These are phyloP conservation scores for Flammula alnicola DNA, from an alignment of 1,284 basidiomycete species.

Conservation along the genomic window DNA sequence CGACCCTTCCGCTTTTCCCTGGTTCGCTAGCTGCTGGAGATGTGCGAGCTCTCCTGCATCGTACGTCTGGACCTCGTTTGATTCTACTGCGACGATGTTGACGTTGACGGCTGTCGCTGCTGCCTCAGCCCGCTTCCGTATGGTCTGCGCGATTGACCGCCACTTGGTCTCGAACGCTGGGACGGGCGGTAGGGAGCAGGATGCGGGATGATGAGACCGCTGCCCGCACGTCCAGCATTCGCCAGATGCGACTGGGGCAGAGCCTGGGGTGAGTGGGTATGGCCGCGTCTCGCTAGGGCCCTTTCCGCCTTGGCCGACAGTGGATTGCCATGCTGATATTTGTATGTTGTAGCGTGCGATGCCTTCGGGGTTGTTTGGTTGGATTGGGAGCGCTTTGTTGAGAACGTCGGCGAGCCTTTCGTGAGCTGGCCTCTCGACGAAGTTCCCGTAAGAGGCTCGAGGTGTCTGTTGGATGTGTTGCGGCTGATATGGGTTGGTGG, in stretches of 20 bases:
- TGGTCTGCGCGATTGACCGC: conserved; percentile 12
- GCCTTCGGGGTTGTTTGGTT: conserved; percentile 23
- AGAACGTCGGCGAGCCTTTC: too few relatives aligned
- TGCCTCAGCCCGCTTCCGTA: conserved; percentile 7
- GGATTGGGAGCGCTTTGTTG: conserved; percentile 15
- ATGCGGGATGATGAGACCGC: conserved; percentile 3
- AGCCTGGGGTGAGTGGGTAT: conserved; percentile 25
- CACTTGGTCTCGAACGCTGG: conserved; percentile 14
- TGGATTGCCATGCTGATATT: conserved; percentile 10
- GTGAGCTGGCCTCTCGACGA: too few relatives aligned
- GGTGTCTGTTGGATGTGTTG: too few relatives aligned
- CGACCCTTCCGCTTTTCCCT: too few relatives aligned
- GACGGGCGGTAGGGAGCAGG: not conserved
- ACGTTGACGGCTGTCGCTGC: conserved; percentile 3
- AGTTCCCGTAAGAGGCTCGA: too few relatives aligned
- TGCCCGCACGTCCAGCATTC: conserved; percentile 29
- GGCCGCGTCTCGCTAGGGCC: conserved; percentile 17
- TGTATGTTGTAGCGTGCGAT: conserved; percentile 15
- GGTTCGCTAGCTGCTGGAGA: too few relatives aligned
- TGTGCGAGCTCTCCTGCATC: too few relatives aligned
- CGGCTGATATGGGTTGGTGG: too few relatives aligned
- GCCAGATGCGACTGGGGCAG: conserved; percentile 17
- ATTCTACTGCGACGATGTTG: conserved; percentile 10
- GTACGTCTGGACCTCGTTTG: not conserved
- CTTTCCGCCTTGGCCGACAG: not conserved